Evolutionary conservation across 1,284 basidiomycete genomes (phyloP), one percentile per base, ranked within the genome.

Genomic region (Kwoniella shivajii): DNA sequence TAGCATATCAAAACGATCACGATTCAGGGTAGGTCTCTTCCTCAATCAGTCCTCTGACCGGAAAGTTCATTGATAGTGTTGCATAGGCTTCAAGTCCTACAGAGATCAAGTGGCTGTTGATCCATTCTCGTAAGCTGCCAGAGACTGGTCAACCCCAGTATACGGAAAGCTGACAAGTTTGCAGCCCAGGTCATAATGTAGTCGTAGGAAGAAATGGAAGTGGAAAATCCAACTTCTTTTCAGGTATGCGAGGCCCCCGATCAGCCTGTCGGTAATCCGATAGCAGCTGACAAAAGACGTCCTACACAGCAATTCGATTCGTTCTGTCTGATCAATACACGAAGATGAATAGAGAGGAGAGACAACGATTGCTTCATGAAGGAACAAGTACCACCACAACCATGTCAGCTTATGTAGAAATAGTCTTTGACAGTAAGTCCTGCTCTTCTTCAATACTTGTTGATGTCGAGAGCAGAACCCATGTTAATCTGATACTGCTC

Each of bases 321-420:
- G 95, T 99, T 3, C 83, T 99, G 6, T 94, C 92, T 6, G 96
- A 99, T 80, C 93, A 94, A 26, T 98, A 99, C 72, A 94, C 92
- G 0, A 94, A 91, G 36, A 90, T 99, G 87, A 87, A 88, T 10
- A 84, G 91, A 45, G 93, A 98, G 72, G 95, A 98, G 78, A 85
- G 95, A 16, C 90, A 93, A 71, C 84, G 90, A 0, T 83, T 99
- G 6, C 80, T 99, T 5, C 95, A 98, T 69, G 95, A 98, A 78
- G 94, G 94, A 39, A 86, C 92, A 3, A 89, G 88, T 27, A 87
- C 88, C 20, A 86, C 89, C 0, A 89, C 90, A 1, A 98, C 95
- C 0, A 82, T 98, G 54, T 93, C 90, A 43, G 95, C 96, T 3
- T 99, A 88, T 70, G 93, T 94, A 83, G 78, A 81, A 77, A 92